Percentiles rank a stretch among this genome's conserved stretches.
Evolutionary conservation across 2,329 filamentous ascomycete species (phyloP).

Genomic region (Aspergillus sp.): DNA sequence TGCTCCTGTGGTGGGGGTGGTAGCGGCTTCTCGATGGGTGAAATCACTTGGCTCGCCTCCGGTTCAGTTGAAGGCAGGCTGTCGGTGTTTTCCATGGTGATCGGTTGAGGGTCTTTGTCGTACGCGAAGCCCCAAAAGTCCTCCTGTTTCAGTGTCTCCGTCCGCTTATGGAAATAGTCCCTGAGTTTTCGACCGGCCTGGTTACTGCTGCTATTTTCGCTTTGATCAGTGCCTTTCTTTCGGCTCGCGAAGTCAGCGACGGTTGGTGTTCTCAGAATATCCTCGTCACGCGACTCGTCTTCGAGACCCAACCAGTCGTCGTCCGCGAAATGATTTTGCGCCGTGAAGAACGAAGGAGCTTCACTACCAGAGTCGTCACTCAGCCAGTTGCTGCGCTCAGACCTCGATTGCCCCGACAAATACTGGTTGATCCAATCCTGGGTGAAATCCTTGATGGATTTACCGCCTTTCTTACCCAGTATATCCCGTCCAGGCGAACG

Average conservation of each 20-base stretch:
- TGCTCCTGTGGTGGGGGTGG: conserved; percentile 27
- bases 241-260: conserved; percentile 27
- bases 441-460: conserved; percentile 51
- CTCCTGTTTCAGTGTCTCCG: conserved; percentile 36
- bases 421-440: conserved; percentile 84
- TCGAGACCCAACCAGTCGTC: conserved; percentile 39
- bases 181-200: conserved; percentile 21
- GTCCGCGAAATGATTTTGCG: conserved; percentile 34
- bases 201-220: conserved; percentile 10
- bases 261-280: conserved; percentile 34
- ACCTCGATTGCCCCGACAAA: conserved; percentile 60
- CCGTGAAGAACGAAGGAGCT: conserved; percentile 53
- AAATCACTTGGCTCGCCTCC: conserved; percentile 12
- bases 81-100: conserved; percentile 26
- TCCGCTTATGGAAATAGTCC: conserved; percentile 29
- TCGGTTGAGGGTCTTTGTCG: conserved; percentile 30
- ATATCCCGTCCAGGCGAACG: conserved; percentile 19
- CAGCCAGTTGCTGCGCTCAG: conserved; percentile 71
- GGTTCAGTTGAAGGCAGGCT: conserved; percentile 13
- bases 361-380: conserved; percentile 71
- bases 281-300: conserved; percentile 30
- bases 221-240: conserved; percentile 11
- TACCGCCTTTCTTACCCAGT: conserved; percentile 20
- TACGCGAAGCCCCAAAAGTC: conserved; percentile 40
- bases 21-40: conserved; percentile 33